Evolutionary conservation across 225 moss, liverwort and hornwort genomes (phyloP), one percentile per base, ranked within the genome.

Genomic region (Thuidium tamariscinum): DNA sequence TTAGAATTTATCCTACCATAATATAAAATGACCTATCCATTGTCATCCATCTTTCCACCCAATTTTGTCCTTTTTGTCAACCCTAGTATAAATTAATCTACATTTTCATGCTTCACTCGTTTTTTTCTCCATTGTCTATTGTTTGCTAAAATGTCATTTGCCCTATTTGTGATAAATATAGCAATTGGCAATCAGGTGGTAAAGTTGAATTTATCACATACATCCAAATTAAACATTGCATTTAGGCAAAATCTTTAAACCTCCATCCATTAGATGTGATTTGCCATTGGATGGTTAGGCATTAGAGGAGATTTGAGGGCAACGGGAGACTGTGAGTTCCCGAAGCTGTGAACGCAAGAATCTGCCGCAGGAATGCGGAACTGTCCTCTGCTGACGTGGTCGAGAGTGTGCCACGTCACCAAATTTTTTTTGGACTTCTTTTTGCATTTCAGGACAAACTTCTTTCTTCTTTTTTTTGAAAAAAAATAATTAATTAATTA

Each of bases 111-210:
- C 4, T 37, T 37, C 37, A 22, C 3, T 3, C 5, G 4, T 21
- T 64, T 21, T 67, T 12, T 11, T 67, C 2, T 13, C 0, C 0
- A 0, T 0, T 2, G 1, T 22, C 22, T 67, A 22, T 67, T 37
- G 22, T 37, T 0, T 67, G 1, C 3, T 19, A 37, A 37, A 13
- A 22, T 39, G 4, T 23, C 2, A 0, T 39, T 0, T 0, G 0
- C 13, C 37, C 0, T 13, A 0, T 39, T 39, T 4, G 1, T 67
- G 3, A 0, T 13, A 67, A 37, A 67, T 67, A 2, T 20, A 20
- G 11, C 0, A 0, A 1, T 36, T 1, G 11, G 11, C 0, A 0
- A 1, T 36, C 0, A 3, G 0, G 9, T 11, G 36, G 3, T 66
- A 65, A 65, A 65, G n/a, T 65, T 20, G 6, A 65, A 19, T 65